Conservation (phyloP, 768 basidiomycete genomes). For the Pisolithus albus region DNA sequence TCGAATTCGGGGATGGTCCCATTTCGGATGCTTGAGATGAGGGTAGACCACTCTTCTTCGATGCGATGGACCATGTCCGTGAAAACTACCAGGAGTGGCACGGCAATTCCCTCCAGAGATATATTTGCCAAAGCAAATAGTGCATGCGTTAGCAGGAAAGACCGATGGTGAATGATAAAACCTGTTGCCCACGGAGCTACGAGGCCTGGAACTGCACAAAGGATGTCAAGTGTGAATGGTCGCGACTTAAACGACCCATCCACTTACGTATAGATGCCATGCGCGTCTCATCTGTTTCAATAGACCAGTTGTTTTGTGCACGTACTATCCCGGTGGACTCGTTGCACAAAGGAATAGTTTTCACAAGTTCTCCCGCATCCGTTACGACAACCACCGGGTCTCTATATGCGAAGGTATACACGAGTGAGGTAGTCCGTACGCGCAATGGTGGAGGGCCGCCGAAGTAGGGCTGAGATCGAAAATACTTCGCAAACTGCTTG, state of each 20-base stretch:
- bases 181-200: too few relatives aligned
- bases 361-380: background rate
- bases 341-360: too few relatives aligned
- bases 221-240: too few relatives aligned
- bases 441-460: too few relatives aligned
- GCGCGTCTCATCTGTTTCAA: too few relatives aligned
- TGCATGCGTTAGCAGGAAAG: constrained; percentile 6
- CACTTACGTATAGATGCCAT: too few relatives aligned
- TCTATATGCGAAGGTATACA: background rate
- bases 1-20: constrained; percentile 3
- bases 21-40: constrained; percentile 2
- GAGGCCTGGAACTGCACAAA: too few relatives aligned
- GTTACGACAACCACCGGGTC: background rate
- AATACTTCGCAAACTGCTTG: constrained; percentile 1
- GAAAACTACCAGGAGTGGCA: background rate
- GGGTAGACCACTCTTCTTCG: constrained; percentile 4
- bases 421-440: background rate
- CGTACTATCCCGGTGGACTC: too few relatives aligned
- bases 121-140: constrained; percentile 4
- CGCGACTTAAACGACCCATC: too few relatives aligned
- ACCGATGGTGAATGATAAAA: constrained; percentile 2
- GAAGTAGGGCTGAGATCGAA: too few relatives aligned
- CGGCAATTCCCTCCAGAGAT: background rate
- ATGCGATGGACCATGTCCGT: constrained; percentile 1
- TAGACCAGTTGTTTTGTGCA: too few relatives aligned